Evolutionary conservation across 2,329 filamentous ascomycete genomes (phyloP), one percentile per base, ranked within the genome.

Genomic region (Emmonsiellopsis sp.): DNA sequence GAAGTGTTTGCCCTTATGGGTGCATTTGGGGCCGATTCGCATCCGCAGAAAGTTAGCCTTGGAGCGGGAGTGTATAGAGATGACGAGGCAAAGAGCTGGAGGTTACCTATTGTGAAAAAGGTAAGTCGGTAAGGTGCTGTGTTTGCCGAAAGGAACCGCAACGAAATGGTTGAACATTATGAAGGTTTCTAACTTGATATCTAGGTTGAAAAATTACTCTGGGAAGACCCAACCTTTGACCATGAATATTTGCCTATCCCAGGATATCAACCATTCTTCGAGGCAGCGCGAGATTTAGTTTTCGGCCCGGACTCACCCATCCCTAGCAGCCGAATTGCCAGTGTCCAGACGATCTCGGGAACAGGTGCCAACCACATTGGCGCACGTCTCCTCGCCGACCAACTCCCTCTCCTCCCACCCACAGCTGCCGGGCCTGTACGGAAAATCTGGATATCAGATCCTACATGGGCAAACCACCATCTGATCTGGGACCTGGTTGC

Each of bases 191-290:
- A 52, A 54, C 35, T 41, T 10, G 6, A 47, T n/a, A 41, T 44
- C 46, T 66, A 94, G 89, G 89, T 89, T 63, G 88, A 95, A 69
- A 85, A 89, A 62, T 82, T 89, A 63, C 81, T 95, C 60, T 84
- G 83, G 68, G 85, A 86, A 69, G 88, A 96, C 73, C 89, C 90
- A 66, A 80, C 88, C 52, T 81, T 93, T 64, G 92, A 96, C 75
- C 93, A 97, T 78, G 93, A 98, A 78, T 98, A 97, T 76, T 88
- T 92, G 54, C 90, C 92, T 54, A 97, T 97, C 70, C 86, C 89
- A 60, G 93, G 93, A 66, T 81, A 95, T 58, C 74, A 83, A 51
- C 78, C 83, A 57, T 95, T 97, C 76, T 92, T 89, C 54, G 79
- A 81, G 65, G 89, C 92, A 67, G 91, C 92, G 26, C 87, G 89